These are phyloP conservation scores for Leccinum uliginosum DNA, from an alignment of 768 basidiomycete species.

Conservation along the genomic window DNA sequence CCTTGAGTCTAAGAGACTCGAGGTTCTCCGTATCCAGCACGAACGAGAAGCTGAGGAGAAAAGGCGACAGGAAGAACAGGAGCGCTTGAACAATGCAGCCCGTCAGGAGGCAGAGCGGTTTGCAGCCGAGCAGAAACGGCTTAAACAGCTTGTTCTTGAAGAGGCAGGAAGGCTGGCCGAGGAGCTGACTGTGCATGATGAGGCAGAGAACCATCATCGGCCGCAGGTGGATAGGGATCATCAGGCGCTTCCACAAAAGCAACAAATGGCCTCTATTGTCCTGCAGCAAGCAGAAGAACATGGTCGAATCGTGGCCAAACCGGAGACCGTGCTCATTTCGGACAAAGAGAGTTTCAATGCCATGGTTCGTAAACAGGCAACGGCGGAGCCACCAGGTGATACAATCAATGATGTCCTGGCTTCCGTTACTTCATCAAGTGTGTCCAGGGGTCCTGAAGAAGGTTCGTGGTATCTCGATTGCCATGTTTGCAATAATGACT, in stretches of 20 bases:
- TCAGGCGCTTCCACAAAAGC: background rate
- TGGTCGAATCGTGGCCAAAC: conserved; percentile 1
- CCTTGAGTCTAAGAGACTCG: conserved; percentile 38
- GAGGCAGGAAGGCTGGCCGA: conserved; percentile 3
- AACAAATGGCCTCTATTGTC: background rate
- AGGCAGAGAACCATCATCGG: conserved; percentile 25
- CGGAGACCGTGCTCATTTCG: background rate
- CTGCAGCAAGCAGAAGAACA: conserved; percentile 1
- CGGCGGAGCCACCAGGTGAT: background rate
- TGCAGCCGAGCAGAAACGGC: conserved; percentile 25
- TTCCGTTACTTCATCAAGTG: background rate
- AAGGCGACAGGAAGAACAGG: conserved; percentile 13
- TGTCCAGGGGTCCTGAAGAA: conserved; percentile 14
- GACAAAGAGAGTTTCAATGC: background rate
- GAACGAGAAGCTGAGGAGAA: conserved; percentile 27
- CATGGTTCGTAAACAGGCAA: background rate
- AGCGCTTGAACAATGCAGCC: conserved; percentile 33
- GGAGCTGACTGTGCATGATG: conserved; percentile 16
- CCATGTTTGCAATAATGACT: conserved; percentile 4
- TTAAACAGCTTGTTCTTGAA: conserved; percentile 18
- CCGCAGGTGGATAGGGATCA: conserved; percentile 11
- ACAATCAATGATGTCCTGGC: background rate
- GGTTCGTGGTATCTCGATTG: conserved; percentile 16
- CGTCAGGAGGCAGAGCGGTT: conserved; percentile 32
- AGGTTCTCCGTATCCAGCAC: conserved; percentile 31